A percentile compares a stretch with the other conserved stretches of the same genome.
phyloP scores from a whole-genome alignment of 495 filamentous ascomycete species.

The Thozetella sp. region DNA sequence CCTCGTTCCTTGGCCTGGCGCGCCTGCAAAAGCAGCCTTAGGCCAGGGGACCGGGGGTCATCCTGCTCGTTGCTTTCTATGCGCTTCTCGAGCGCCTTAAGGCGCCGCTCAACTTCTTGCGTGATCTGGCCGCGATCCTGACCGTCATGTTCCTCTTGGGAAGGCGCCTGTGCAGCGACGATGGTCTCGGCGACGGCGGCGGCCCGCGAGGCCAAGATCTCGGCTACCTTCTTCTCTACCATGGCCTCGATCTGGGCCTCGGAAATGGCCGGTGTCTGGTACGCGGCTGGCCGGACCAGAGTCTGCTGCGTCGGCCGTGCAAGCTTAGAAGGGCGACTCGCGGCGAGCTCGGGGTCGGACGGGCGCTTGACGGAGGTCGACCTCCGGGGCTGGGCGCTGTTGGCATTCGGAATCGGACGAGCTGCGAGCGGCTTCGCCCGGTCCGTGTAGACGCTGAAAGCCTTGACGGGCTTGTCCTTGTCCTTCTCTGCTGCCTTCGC shows the following conservation, averaged over 20 bases:
- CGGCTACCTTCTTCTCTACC: constrained; percentile 87
- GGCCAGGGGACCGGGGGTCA: constrained; percentile 74
- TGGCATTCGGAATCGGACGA: constrained; percentile 22
- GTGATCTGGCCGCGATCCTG: constrained; percentile 58
- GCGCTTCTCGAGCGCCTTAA: constrained; percentile 82
- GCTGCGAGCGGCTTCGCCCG: constrained; percentile 48
- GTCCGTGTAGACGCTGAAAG: constrained; percentile 84
- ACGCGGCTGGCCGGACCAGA: constrained; percentile 35
- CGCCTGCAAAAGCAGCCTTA: constrained; percentile 85
- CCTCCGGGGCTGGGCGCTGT: constrained; percentile 33
- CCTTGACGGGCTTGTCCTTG: constrained; percentile 75
- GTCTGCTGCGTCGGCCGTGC: constrained; percentile 30
- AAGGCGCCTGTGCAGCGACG: constrained; percentile 3
- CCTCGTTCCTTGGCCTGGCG: constrained; percentile 86
- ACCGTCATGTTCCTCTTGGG: constrained; percentile 29
- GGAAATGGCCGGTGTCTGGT: constrained; percentile 51
- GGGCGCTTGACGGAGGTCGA: constrained; percentile 43
- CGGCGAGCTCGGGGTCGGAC: constrained; percentile 28
- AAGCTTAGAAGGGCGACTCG: constrained; percentile 39
- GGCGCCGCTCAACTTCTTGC: constrained; percentile 75
- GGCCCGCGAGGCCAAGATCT: constrained; percentile 75
- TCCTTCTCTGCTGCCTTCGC: constrained; percentile 48
- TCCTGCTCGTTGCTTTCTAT: constrained; percentile 71
- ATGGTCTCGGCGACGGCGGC: constrained; percentile 28
- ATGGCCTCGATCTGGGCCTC: constrained; percentile 86